Evolutionary conservation across 2,329 filamentous ascomycete species (phyloP), one percentile per base, ranked within the genome.

Genomic region (Aureobasidium vineae): DNA sequence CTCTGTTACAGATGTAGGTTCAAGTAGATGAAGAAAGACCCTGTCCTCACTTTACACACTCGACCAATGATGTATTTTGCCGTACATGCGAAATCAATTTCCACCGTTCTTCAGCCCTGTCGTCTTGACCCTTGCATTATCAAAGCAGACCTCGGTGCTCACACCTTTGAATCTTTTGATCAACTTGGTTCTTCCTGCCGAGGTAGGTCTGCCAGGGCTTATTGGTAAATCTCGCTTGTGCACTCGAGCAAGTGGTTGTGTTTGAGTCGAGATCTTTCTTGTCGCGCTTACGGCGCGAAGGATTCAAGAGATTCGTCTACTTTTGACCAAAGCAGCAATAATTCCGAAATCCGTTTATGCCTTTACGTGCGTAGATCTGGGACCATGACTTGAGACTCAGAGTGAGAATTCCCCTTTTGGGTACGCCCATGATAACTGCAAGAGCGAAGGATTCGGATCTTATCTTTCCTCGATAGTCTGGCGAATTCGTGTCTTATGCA

Each of bases 41-140:
- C 53, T 56, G 21, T 8, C 53, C 21, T 41, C 36, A 59, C 15
- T 33, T 31, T 23, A 40, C 5, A 45, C 2, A 3, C 40, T 16
- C 28, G 10, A 45, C 56, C 56, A 59, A 59, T 59, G 26, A 31
- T 31, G 11, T 45, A 45, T 45, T 43, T 33, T 45, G 31, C 56
- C 38, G 41, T 26, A 38, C 21, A 33, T 13, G 8, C 40, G 38
- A 59, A 45, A 59, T 26, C 38, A 59, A 49, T 61, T 49, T 43
- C 57, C 47, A 50, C 31, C 31, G 28, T 49, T 59, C 40, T 59
- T 61, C 57, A 61, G 57, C 57, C 57, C 57, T 61, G 43, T 38
- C 57, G 43, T 45, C 16, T 28, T 26, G 50, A n/a, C 41, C 45
- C 16, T 33, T 45, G 5, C 33, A 21, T 13, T 40, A 33, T n/a